Percentiles rank a stretch among this genome's conserved stretches.
Evolutionary conservation across 352 stramenopile genomes (phyloP).

Genomic region (Phytophthora constricta): DNA sequence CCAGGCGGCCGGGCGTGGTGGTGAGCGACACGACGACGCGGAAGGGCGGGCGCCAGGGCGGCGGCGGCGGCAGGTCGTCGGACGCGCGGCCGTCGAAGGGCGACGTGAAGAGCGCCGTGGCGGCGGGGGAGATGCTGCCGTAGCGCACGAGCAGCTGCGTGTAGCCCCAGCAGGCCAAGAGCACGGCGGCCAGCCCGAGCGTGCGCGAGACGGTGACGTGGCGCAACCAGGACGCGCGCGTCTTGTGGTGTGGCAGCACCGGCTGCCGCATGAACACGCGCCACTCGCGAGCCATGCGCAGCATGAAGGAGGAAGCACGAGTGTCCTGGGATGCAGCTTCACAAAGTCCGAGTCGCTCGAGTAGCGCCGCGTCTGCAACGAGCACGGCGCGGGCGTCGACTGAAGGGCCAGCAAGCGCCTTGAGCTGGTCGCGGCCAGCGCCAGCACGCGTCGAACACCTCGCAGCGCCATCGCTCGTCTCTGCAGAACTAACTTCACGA

Average conservation of each 20-base stretch:
- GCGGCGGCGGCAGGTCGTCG: conserved; percentile 51
- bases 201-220: conserved; percentile 48
- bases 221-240: conserved; percentile 42
- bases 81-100: conserved; percentile 55
- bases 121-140: conserved; percentile 78
- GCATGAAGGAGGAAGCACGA: too few relatives aligned
- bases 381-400: not conserved
- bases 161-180: conserved; percentile 59
- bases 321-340: conserved; percentile 31
- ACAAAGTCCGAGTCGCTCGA: conserved; percentile 55
- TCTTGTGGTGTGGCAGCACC: conserved; percentile 55
- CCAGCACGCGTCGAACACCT: conserved; percentile 15
- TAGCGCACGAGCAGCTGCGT: conserved; percentile 72
- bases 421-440: not conserved
- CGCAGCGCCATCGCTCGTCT: conserved; percentile 42
- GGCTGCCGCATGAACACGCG: conserved; percentile 72
- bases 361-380: conserved; percentile 28
- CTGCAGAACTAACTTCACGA: too few relatives aligned
- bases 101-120: conserved; percentile 70
- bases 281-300: conserved; percentile 36
- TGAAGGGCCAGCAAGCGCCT: not conserved
- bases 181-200: conserved; percentile 32
- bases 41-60: conserved; percentile 70
- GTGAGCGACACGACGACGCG: conserved; percentile 85
- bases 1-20: conserved; percentile 71